Base-by-base conservation (phyloP, 176 grass and related monocot genomes). In the Neostapfia colusana region DNA sequence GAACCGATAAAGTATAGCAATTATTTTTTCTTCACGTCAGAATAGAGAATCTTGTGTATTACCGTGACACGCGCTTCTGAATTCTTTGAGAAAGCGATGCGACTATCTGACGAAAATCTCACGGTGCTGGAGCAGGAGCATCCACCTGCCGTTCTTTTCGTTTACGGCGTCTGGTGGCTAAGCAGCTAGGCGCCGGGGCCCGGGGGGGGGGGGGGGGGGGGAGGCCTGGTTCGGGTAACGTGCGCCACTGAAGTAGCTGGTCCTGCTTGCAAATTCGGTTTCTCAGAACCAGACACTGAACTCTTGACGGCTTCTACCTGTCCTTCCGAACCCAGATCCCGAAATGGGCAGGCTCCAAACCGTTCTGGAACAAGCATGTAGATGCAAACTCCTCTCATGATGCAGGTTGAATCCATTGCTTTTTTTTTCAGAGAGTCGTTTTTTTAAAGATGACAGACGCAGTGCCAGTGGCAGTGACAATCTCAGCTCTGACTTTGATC, bases 201-300 rank as follows among this genome's bases (percentile, higher is more conserved):
- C n/a, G n/a, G n/a, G n/a, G n/a, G n/a, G n/a, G n/a, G n/a, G n/a
- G n/a, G n/a, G n/a, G n/a, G n/a, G n/a, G n/a, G n/a, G n/a, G n/a
- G n/a, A n/a, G n/a, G n/a, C n/a, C 1, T 31, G 24, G 0, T 14
- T 27, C 6, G 81, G 23, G 62, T 31, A 69, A 28, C 28, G 50
- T 60, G 40, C 7, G 41, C 81, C 81, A 67, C 81, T 59, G n/a
- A 76, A 82, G 36, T 17, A n/a, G 35, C 25, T 43, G 20, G 39
- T 24, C 40, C 2, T 12, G 26, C 6, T 2, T 80, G 53, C 65
- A 36, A 35, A 36, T 59, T 55, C 11, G 9, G 21, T 17, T 28
- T 41, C 51, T 40, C 16, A 63, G 14, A 51, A 72, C 27, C n/a
- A n/a, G 5, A 51, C 18, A 27, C 0, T 42, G 58, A 1, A 28